Conservation (phyloP, 257 asterid species). For the Perilla frutescens region DNA sequence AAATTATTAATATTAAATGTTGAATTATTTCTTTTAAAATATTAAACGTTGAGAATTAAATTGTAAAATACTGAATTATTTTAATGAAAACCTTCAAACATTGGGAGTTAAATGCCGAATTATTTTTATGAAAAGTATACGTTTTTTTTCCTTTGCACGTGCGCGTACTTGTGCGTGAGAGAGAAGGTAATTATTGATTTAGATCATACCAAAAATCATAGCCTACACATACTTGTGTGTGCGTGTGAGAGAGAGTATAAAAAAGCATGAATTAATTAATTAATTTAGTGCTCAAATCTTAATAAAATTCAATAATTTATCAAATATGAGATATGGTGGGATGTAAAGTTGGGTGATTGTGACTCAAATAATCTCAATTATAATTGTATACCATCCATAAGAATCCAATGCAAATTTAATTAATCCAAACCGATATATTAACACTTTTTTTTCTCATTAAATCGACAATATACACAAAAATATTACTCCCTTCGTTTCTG, state of each 20-base stretch:
- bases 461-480: background rate
- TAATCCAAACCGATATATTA: background rate
- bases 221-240: constrained; percentile 4
- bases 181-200: constrained; percentile 2
- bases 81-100: too few species aligned
- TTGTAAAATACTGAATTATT: too few species aligned
- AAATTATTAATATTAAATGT: too few species aligned
- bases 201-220: constrained; percentile 14
- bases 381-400: constrained; percentile 1
- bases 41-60: too few species aligned
- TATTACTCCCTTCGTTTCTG: too few species aligned
- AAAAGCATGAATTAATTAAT: background rate
- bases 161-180: background rate
- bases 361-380: background rate
- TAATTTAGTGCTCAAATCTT: background rate
- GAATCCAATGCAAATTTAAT: background rate
- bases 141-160: background rate
- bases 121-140: background rate
- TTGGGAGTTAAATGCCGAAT: too few species aligned
- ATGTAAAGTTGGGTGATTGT: constrained; percentile 3
- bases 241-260: constrained; percentile 28
- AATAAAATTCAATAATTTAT: constrained; percentile 5
- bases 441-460: background rate
- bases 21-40: too few species aligned
- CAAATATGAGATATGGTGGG: constrained; percentile 6